phyloP scores from a whole-genome alignment of 305 asterid genomes.

The Fraxinus angustifolia region DNA sequence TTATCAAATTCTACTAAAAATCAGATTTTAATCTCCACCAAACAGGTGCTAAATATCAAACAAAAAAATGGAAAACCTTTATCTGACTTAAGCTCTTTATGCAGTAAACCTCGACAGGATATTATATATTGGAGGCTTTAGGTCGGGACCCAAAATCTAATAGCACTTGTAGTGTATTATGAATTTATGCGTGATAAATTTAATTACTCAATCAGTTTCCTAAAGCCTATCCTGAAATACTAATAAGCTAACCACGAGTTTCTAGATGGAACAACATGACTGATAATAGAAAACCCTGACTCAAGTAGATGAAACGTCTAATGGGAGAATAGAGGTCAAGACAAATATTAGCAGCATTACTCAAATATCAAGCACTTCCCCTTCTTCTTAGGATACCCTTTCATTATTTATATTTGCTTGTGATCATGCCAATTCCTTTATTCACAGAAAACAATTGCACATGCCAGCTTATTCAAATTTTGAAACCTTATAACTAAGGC shows the following conservation, averaged over 20 bases:
- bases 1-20: too few species aligned
- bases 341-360: neutral
- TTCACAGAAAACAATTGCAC: neutral
- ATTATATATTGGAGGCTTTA: neutral
- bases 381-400: neutral
- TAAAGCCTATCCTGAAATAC: neutral
- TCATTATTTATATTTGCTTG: neutral
- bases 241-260: neutral
- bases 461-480: neutral
- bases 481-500: neutral
- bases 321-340: constrained; percentile 5
- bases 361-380: neutral
- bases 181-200: neutral
- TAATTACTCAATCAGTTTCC: neutral
- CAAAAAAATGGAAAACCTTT: neutral
- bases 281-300: neutral
- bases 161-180: neutral
- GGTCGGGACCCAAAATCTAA: neutral
- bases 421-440: neutral
- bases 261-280: constrained; percentile 6
- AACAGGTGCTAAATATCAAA: neutral
- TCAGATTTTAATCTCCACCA: too few species aligned
- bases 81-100: neutral
- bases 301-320: neutral
- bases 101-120: neutral